Base-by-base conservation (phyloP, 495 filamentous ascomycete species). In the Penicillium diatomitis region DNA sequence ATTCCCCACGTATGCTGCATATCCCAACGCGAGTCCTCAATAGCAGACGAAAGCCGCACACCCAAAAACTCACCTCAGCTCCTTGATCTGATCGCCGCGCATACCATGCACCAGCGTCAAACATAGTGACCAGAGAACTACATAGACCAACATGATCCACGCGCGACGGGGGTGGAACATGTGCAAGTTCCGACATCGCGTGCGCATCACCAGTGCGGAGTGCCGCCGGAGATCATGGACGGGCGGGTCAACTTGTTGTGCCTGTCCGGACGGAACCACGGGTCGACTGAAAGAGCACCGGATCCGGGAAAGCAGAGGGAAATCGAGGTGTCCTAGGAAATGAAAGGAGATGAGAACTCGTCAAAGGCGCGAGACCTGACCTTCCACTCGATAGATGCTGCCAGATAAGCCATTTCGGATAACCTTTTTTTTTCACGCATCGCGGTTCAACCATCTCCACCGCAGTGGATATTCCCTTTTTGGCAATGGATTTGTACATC, bases 171-270 rank as follows among this genome's bases (percentile, higher is more conserved):
- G 57, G 51, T 61, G 53, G 62, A 61, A 64, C 67, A 70, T 67
- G 49, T 61, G 62, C 50, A 50, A 65, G 56, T 61, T 64, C 62
- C 64, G 63, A 62, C 70, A 71, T 72, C 61, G 65, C 66, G 62
- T 61, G 61, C 64, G 65, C 71, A 73, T 75, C 62, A 68, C 68
- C 59, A 55, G 50, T 55, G 54, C 53, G 57, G 45, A 48, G 44
- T 38, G 57, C 55, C 38, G 51, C 55, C 50, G 50, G 41, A 39
- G 51, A 52, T 57, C 61, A 70, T 71, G 62, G 50, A 61, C 38
- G 45, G 45, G 47, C 38, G 50, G 42, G 20, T 20, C 20, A 20
- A 20, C 20, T 20, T 20, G 20, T 20, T 20, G 20, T 20, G 20
- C 20, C 20, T 20, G 20, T 20, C 20, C 20, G 20, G 20, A 20